Percentiles rank a stretch among this genome's conserved stretches.
phyloP scores from a whole-genome alignment of 106 monocot species.

The Phalaenopsis equestris region DNA sequence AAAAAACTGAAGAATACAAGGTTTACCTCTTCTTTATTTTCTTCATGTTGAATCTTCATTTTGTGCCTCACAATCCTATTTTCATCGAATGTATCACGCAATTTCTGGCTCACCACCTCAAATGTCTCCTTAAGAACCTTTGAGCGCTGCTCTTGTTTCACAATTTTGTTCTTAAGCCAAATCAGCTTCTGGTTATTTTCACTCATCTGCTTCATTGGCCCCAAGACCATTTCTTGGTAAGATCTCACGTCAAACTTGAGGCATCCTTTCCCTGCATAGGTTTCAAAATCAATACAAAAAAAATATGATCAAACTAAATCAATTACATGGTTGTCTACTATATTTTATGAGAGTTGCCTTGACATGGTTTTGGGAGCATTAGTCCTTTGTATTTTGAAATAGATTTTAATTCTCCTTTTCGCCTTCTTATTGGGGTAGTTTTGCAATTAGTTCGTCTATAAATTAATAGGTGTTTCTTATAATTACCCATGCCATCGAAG shows the following conservation, averaged over 20 bases:
- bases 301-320: neutral
- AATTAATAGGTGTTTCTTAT: no score
- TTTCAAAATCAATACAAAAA: neutral
- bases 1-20: neutral
- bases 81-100: slow-evolving; percentile 47
- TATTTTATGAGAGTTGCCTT: neutral
- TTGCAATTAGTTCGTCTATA: no score
- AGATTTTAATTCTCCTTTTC: no score
- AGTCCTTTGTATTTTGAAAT: no score
- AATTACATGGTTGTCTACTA: neutral
- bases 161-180: slow-evolving; percentile 32
- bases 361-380: no score
- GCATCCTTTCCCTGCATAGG: slow-evolving; percentile 42
- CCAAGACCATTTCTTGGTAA: slow-evolving; percentile 81
- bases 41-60: slow-evolving; percentile 56
- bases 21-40: slow-evolving; percentile 79
- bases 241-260: slow-evolving; percentile 78
- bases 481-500: no score
- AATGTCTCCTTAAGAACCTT: slow-evolving; percentile 58
- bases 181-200: slow-evolving; percentile 66
- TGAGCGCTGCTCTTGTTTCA: slow-evolving; percentile 30
- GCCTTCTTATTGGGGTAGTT: no score
- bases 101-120: slow-evolving; percentile 41
- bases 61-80: slow-evolving; percentile 52
- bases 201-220: slow-evolving; percentile 68